Conservation (phyloP, 768 basidiomycete genomes). For the Tylopilus rubrobrunneus region DNA sequence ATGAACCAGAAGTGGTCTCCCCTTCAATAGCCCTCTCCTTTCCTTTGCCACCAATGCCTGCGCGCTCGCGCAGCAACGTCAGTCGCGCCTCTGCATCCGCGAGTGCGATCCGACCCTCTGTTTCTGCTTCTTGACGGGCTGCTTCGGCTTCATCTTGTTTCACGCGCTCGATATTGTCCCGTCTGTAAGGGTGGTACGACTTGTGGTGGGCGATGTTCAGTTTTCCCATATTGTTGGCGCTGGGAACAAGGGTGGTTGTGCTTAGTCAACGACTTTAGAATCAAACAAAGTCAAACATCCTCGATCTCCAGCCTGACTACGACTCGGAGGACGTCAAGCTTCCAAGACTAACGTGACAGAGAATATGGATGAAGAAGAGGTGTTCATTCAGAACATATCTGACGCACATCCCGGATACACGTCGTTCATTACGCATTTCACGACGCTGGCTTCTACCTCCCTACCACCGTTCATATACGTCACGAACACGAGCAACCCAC, state of each 20-base stretch:
- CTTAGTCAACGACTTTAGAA: constrained; percentile 17
- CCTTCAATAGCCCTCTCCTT: constrained; percentile 34
- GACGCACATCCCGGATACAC: constrained; percentile 24
- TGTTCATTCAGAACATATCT: background rate
- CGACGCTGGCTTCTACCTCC: constrained; percentile 29
- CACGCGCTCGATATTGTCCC: constrained; percentile 82
- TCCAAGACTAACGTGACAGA: too few species aligned
- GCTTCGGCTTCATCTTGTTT: constrained; percentile 82
- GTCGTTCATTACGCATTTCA: constrained; percentile 23
- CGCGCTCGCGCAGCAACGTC: constrained; percentile 56
- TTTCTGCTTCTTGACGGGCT: constrained; percentile 55
- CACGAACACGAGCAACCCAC: constrained; percentile 51
- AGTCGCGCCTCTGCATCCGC: constrained; percentile 83
- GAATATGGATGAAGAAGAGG: constrained; percentile 18
- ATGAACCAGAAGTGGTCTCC: constrained; percentile 2
- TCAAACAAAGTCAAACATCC: constrained; percentile 14
- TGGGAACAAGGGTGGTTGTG: background rate
- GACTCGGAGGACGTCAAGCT: too few species aligned
- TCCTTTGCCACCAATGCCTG: constrained; percentile 41
- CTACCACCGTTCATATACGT: constrained; percentile 69
- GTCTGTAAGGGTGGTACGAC: constrained; percentile 81
- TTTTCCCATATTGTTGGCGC: constrained; percentile 8
- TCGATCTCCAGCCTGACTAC: too few species aligned
- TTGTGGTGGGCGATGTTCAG: constrained; percentile 90
- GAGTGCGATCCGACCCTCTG: constrained; percentile 68